phyloP scores from a whole-genome alignment of 192 early-diverging fungal species.

The Gigaspora rosea region DNA sequence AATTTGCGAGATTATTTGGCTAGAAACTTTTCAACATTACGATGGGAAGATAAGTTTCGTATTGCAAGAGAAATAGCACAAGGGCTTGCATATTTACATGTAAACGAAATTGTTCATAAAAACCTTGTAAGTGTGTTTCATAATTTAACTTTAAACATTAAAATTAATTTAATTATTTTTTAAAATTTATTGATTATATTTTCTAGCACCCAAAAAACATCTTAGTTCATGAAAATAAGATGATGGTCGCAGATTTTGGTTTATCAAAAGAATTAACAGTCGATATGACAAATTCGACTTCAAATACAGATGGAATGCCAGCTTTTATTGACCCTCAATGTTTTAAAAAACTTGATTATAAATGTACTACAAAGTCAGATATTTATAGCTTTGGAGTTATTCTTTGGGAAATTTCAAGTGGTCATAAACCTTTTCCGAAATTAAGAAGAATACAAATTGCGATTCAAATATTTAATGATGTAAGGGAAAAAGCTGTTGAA shows the following conservation, averaged over 20 bases:
- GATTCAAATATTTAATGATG: too few species aligned
- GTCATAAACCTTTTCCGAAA: too few species aligned
- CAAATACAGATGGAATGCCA: too few species aligned
- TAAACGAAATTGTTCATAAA: constrained; percentile 35
- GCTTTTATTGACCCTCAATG: too few species aligned
- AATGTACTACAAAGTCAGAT: too few species aligned
- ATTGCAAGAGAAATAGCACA: constrained; percentile 37
- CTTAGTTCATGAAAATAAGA: neutral
- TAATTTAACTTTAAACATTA: neutral
- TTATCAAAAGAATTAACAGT: neutral
- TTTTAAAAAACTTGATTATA: too few species aligned
- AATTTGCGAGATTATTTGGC: constrained; percentile 41
- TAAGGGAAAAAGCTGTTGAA: too few species aligned
- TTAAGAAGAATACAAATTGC: too few species aligned
- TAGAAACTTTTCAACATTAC: constrained; percentile 36
- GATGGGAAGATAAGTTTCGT: constrained; percentile 40
- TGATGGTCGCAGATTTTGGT: neutral
- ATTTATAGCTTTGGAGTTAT: too few species aligned
- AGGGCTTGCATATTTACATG: constrained; percentile 31
- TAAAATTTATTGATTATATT: neutral
- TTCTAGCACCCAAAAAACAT: neutral
- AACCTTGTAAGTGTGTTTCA: constrained; percentile 16
- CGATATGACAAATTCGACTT: too few species aligned
- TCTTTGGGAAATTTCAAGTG: too few species aligned
- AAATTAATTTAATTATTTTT: neutral